Evolutionary conservation across 2,329 filamentous ascomycete genomes (phyloP), one percentile per base, ranked within the genome.

Genomic region (Lecanoromycetidae sp.): DNA sequence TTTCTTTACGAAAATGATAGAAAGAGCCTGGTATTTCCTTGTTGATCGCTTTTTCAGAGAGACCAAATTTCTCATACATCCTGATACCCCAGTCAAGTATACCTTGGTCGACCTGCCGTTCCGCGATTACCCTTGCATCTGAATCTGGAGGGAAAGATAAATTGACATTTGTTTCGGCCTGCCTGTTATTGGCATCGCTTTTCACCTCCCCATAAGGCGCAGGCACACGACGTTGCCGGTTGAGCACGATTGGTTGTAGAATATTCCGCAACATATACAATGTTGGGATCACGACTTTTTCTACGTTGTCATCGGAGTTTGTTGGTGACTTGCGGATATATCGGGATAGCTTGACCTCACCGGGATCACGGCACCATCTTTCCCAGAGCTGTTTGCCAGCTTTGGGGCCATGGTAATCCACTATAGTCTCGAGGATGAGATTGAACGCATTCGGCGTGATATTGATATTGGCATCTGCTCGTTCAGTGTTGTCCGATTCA

Each of bases 401-500:
- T 23, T 35, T 4, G 15, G 35, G 39, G 8, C 53, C 53, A 13
- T 34, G 36, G 12, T 19, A 2, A 19, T 52, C 44, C 10, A 47
- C 52, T 3, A 55, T 26, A 12, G 23, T 33, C 10, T 52, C 46
- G 3, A 55, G 33, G 7, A 55, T 40, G 13, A 46, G 41, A 32
- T 52, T 53, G 37, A 55, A 55, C 27, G 49, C 49, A 25, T 43
- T 29, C 4, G 48, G 15, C 5, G 49, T 30, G 20, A 55, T 29
- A 3, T 30, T 27, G 7, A 23, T 26, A 6, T 29, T 44, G 19
- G 41, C 46, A 41, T 44, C 19, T 29, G 25, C 25, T 36, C 42
- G 47, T n/a, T n/a, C 5, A 29, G 25, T 32, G 3, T 25, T 30
- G 20, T 15, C 19, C 0, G 25, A 9, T n/a, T n/a, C n/a, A n/a